These are phyloP conservation scores for Physcomitrellopsis africana DNA, from an alignment of 225 moss, liverwort and hornwort genomes.

Conservation along the genomic window DNA sequence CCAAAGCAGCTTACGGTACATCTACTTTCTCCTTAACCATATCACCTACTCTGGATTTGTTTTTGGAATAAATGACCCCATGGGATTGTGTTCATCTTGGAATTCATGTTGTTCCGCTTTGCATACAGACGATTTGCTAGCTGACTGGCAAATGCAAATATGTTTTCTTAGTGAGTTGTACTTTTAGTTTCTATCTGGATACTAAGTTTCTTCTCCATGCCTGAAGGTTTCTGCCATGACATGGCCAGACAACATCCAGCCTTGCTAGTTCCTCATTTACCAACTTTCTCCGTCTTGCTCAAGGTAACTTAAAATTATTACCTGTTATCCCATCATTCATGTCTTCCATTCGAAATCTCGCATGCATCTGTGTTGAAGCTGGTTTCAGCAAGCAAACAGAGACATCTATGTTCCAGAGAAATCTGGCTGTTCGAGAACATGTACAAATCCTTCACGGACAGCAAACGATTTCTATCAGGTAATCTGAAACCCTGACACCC, in stretches of 20 bases:
- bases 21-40: slow-evolving; percentile 13
- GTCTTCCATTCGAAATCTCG: slow-evolving; percentile 5
- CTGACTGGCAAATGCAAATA: slow-evolving; percentile 25
- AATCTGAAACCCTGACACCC: neutral
- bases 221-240: slow-evolving; percentile 89
- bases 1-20: slow-evolving; percentile 89
- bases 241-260: slow-evolving; percentile 88
- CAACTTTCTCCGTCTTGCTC: slow-evolving; percentile 71
- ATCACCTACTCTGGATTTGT: neutral
- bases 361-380: neutral
- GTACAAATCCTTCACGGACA: slow-evolving; percentile 9
- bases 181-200: slow-evolving; percentile 25
- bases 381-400: slow-evolving; percentile 19
- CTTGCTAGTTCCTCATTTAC: slow-evolving; percentile 80
- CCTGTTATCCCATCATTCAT: slow-evolving; percentile 5
- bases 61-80: slow-evolving; percentile 12
- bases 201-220: slow-evolving; percentile 21
- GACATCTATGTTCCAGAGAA: slow-evolving; percentile 15
- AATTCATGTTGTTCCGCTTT: slow-evolving; percentile 15
- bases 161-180: slow-evolving; percentile 18
- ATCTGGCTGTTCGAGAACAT: slow-evolving; percentile 16
- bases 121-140: slow-evolving; percentile 4
- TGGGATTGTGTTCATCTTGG: slow-evolving; percentile 17
- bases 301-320: slow-evolving; percentile 55
- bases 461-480: slow-evolving; percentile 10